A percentile compares a stretch with the other conserved stretches of the same genome.
Conservation (phyloP, 768 basidiomycete genomes). For the Paxillus rubicundulus region DNA sequence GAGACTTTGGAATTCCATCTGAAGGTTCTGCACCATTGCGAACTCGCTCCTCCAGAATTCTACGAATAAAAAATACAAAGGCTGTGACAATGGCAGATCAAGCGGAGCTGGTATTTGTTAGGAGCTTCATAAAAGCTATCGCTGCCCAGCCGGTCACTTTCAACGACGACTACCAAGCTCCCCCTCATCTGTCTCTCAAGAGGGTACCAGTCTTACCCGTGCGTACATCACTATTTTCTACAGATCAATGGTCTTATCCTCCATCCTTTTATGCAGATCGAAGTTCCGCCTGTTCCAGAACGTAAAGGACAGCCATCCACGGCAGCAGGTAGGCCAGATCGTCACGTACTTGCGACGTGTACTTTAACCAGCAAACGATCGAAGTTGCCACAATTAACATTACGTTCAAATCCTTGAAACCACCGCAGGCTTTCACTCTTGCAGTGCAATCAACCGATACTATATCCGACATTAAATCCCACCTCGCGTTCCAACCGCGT, state of each 20-base stretch:
- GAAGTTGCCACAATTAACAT: constrained; percentile 46
- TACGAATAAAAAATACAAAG: constrained; percentile 1
- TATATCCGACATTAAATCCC: constrained; percentile 73
- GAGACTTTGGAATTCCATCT: not conserved
- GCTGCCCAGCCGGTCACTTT: constrained; percentile 66
- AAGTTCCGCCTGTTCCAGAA: constrained; percentile 60
- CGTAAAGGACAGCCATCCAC: constrained; percentile 38
- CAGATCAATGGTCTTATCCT: constrained; percentile 2
- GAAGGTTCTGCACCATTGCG: not conserved
- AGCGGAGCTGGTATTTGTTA: constrained; percentile 60
- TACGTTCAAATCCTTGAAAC: constrained; percentile 91
- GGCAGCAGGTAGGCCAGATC: constrained; percentile 27
- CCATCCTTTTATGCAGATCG: constrained; percentile 41
- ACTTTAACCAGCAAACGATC: constrained; percentile 9
- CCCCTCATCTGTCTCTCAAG: constrained; percentile 60
- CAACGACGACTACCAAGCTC: constrained; percentile 74
- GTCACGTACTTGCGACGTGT: constrained; percentile 2
- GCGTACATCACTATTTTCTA: constrained; percentile 19
- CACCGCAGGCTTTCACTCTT: constrained; percentile 71
- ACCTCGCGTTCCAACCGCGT: constrained; percentile 60
- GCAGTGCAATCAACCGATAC: constrained; percentile 78
- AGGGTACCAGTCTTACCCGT: constrained; percentile 71
- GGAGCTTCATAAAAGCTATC: constrained; percentile 61
- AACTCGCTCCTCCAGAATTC: not conserved
- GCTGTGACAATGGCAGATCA: constrained; percentile 49